Evolutionary conservation across 179 eudicot genomes (phyloP), one percentile per base, ranked within the genome.

Genomic region (Monotropa hypopitys): DNA sequence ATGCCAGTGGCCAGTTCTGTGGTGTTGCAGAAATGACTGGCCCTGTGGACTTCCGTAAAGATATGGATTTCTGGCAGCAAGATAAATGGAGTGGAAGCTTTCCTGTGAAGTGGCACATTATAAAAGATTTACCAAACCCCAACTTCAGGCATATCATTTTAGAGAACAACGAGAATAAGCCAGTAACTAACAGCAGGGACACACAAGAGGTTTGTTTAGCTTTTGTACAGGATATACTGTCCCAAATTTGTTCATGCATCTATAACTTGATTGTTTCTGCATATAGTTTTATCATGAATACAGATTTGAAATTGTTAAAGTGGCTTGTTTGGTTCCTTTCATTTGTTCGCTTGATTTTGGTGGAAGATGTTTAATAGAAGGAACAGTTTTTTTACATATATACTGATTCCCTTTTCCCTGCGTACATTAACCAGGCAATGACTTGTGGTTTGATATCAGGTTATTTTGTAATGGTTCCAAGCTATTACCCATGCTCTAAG

Each of bases 61-160:
- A 93, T 80, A 95, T 95, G 99, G 99, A 95, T 81, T 95, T 95
- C 81, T 93, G 97, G 99, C 99, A 95, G 90, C 99, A 95, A 84
- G 99, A 95, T 80, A 95, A 95, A 84, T 95, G 98, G 98, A 89
- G 88, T 80, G 98, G 97, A 51, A 89, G 98, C 81, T 95, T 95
- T 77, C 91, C 93, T 80, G 98, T 95, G 9, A 93, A 95, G 77
- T 95, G 99, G 99, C 98, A 93, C 85, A 82, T 95, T 12, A 85
- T 95, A 50, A 95, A 93, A 83, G 99, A 95, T 85, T 89, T 93
- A 45, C 92, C 97, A 61, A 95, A 95, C 79, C 86, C 88, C 68
- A 87, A 79, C 81, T 85, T 95, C 50, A 87, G 99, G 68, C 98
- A 95, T 80, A 89, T 93, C 70, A 93, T 91, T 70, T 80, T 95